phyloP scores from a whole-genome alignment of 345 rosid genomes.

The Psidium friedrichsthalianum region DNA sequence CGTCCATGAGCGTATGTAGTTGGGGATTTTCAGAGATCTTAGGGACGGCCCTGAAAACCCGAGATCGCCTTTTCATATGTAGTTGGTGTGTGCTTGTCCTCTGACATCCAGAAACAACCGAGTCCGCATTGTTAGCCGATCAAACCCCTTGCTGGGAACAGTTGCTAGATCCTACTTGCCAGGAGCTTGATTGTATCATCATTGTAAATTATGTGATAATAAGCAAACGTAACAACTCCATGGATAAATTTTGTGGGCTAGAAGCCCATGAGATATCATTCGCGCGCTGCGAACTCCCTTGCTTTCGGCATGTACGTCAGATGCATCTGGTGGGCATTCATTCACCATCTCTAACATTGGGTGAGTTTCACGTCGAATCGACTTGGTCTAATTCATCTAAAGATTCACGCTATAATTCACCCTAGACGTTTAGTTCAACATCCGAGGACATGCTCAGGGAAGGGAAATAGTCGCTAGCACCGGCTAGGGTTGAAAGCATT shows the following conservation, averaged over 20 bases:
- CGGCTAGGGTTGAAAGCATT: not conserved
- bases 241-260: not conserved
- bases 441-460: not conserved
- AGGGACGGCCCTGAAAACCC: not conserved
- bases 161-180: not conserved
- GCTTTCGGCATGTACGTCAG: not conserved
- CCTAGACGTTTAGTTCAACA: not conserved
- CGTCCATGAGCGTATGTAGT: not conserved
- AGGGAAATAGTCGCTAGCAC: not conserved
- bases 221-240: not conserved
- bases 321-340: not conserved
- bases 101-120: not conserved
- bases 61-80: not conserved
- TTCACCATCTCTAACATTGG: not conserved
- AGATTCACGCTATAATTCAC: not conserved
- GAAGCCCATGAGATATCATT: not conserved
- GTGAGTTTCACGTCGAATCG: not conserved
- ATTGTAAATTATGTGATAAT: not conserved
- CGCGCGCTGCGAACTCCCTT: not conserved
- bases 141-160: not conserved
- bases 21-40: not conserved
- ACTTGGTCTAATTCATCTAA: not conserved
- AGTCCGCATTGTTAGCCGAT: not conserved
- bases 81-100: not conserved
- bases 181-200: not conserved